Evolutionary conservation across 768 basidiomycete genomes (phyloP).

Genomic region (Russula griseocarnosa): DNA sequence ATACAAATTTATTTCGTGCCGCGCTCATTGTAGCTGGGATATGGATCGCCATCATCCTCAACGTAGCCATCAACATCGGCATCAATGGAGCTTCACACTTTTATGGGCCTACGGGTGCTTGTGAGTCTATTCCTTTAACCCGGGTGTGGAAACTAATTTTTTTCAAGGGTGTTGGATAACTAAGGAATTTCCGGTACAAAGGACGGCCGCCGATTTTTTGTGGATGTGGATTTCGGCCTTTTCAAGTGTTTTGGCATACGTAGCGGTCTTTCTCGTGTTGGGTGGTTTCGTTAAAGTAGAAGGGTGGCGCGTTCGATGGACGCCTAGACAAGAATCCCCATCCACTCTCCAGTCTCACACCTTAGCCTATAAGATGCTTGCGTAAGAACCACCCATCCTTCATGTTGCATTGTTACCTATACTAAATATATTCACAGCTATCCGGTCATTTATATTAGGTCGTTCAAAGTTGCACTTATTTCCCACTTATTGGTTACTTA

Average conservation of each 20-base stretch:
- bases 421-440: constrained; percentile 36
- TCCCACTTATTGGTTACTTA: no score
- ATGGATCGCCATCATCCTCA: constrained; percentile 41
- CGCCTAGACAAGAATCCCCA: constrained; percentile 22
- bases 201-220: constrained; percentile 48
- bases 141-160: neutral
- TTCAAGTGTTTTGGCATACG: constrained; percentile 43
- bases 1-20: constrained; percentile 34
- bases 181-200: constrained; percentile 36
- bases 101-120: constrained; percentile 44
- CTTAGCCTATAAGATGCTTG: constrained; percentile 46
- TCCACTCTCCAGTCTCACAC: constrained; percentile 25
- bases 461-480: no score
- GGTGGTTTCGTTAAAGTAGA: constrained; percentile 38
- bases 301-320: constrained; percentile 31
- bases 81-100: constrained; percentile 35
- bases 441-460: constrained; percentile 46
- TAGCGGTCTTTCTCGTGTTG: constrained; percentile 44
- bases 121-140: constrained; percentile 31
- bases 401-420: neutral
- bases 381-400: constrained; percentile 35
- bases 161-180: constrained; percentile 53
- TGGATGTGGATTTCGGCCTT: constrained; percentile 50
- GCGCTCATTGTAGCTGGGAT: constrained; percentile 36
- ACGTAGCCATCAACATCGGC: constrained; percentile 40